Conservation (phyloP, 495 filamentous ascomycete genomes). For the Aspergillus taichungensis region DNA sequence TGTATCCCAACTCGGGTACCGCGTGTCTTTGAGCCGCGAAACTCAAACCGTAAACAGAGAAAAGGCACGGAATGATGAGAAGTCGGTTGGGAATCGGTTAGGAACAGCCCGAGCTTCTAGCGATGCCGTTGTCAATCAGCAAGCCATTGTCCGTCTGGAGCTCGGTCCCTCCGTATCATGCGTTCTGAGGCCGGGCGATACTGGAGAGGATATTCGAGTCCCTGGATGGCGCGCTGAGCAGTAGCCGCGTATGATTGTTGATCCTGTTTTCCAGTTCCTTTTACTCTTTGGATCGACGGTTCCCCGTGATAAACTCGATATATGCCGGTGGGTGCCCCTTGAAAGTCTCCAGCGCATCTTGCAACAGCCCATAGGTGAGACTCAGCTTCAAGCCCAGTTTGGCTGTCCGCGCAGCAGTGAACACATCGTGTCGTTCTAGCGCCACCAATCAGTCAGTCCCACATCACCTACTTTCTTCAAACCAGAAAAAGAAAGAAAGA, state of each 20-base stretch:
- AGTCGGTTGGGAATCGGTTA: no score
- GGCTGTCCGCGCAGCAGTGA: conserved; percentile 74
- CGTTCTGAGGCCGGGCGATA: neutral
- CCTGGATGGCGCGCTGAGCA: no score
- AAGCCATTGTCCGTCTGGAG: no score
- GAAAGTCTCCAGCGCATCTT: conserved; percentile 57
- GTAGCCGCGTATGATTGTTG: no score
- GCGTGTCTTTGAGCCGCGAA: no score
- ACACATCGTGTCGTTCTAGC: conserved; percentile 70
- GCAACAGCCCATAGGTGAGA: conserved; percentile 68
- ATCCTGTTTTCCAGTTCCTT: no score
- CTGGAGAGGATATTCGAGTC: neutral
- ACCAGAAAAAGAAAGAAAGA: conserved; percentile 5
- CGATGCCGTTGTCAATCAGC: no score
- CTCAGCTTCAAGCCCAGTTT: conserved; percentile 71
- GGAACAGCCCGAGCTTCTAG: no score
- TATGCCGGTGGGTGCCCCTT: conserved; percentile 66
- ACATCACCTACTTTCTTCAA: conserved; percentile 11
- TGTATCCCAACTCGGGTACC: no score
- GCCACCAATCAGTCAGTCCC: neutral
- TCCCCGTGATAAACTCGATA: conserved; percentile 54
- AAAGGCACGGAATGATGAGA: no score
- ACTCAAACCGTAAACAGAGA: no score
- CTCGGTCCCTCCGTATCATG: no score
- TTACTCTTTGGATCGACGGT: conserved; percentile 12